Evolutionary conservation across 768 basidiomycete genomes (phyloP).

Genomic region (Psilocybe subaeruginosa): DNA sequence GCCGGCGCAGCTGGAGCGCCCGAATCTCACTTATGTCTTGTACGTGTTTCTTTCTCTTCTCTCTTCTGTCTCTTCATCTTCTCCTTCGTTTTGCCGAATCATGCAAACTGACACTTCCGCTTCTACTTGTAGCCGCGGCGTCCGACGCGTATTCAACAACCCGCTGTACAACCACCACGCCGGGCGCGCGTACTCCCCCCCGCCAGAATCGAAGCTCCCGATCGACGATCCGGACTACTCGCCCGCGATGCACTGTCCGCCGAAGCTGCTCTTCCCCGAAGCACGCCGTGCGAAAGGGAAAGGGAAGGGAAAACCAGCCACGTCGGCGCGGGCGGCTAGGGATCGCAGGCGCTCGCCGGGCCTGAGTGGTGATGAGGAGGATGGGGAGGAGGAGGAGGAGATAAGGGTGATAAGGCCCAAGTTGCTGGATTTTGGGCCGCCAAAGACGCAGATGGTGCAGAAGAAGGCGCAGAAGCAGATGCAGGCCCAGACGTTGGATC

Average conservation of each 20-base stretch:
- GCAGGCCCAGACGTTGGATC: not conserved
- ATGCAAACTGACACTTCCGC: not conserved
- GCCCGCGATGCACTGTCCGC: slow-evolving; percentile 54
- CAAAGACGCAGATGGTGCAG: not conserved
- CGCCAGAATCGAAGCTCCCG: slow-evolving; percentile 56
- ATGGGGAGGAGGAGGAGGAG: not conserved
- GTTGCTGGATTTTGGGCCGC: slow-evolving; percentile 28
- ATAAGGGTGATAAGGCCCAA: slow-evolving; percentile 30
- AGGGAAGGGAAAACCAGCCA: not conserved
- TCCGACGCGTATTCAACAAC: slow-evolving; percentile 62
- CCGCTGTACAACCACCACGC: slow-evolving; percentile 55
- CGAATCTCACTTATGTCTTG: slow-evolving; percentile 76
- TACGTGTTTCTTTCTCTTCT: slow-evolving; percentile 50
- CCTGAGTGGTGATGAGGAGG: slow-evolving; percentile 22
- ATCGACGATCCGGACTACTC: slow-evolving; percentile 69
- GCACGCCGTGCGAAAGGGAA: slow-evolving; percentile 17
- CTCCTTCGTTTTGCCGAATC: no score
- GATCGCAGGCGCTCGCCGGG: slow-evolving; percentile 18
- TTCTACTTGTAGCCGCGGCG: slow-evolving; percentile 59
- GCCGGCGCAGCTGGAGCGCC: slow-evolving; percentile 48
- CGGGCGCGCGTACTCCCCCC: slow-evolving; percentile 44
- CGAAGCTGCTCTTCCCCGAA: slow-evolving; percentile 58
- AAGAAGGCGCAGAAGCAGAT: not conserved
- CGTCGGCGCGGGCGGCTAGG: not conserved
- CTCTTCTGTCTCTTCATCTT: not conserved